These are phyloP conservation scores for Lolium multiflorum DNA, from an alignment of 176 grass and related monocot species.

Conservation along the genomic window DNA sequence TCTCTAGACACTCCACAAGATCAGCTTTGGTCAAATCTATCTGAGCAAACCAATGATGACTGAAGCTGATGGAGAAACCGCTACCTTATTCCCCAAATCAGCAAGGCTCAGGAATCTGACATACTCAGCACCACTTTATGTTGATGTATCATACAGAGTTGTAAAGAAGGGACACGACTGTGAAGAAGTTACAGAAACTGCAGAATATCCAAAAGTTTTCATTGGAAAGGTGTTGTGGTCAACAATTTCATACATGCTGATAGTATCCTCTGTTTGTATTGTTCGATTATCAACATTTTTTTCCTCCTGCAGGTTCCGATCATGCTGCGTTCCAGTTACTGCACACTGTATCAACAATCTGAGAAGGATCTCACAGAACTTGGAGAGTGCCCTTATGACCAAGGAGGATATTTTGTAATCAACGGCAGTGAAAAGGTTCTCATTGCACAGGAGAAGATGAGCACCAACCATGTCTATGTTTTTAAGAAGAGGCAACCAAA, in stretches of 20 bases:
- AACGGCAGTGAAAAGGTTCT: conserved; percentile 98
- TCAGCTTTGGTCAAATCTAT: conserved; percentile 95
- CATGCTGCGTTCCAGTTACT: conserved; percentile 96
- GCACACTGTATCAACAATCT: conserved; percentile 86
- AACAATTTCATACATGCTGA: conserved; percentile 7
- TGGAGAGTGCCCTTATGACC: conserved; percentile 96
- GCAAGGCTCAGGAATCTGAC: conserved; percentile 93
- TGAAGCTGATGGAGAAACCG: conserved; percentile 95
- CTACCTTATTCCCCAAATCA: conserved; percentile 93
- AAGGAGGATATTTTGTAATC: conserved; percentile 98
- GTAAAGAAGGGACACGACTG: conserved; percentile 99
- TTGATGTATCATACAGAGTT: conserved; percentile 91
- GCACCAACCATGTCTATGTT: conserved; percentile 98
- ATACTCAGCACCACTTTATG: conserved; percentile 93
- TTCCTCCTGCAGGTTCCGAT: conserved; percentile 71
- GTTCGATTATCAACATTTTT: neutral
- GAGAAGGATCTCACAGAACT: conserved; percentile 97
- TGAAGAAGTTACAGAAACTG: conserved; percentile 92
- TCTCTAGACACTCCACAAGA: conserved; percentile 89
- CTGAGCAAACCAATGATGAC: conserved; percentile 98
- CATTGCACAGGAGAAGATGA: conserved; percentile 99
- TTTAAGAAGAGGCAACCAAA: conserved; percentile 99
- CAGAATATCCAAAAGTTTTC: conserved; percentile 94
- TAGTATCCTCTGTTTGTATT: conserved; percentile 40
- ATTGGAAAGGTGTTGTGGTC: conserved; percentile 81